A percentile compares a stretch with the other conserved stretches of the same genome.
These are phyloP conservation scores for Yarrowia deformans DNA, from an alignment of 805 yeast species.

Conservation along the genomic window DNA sequence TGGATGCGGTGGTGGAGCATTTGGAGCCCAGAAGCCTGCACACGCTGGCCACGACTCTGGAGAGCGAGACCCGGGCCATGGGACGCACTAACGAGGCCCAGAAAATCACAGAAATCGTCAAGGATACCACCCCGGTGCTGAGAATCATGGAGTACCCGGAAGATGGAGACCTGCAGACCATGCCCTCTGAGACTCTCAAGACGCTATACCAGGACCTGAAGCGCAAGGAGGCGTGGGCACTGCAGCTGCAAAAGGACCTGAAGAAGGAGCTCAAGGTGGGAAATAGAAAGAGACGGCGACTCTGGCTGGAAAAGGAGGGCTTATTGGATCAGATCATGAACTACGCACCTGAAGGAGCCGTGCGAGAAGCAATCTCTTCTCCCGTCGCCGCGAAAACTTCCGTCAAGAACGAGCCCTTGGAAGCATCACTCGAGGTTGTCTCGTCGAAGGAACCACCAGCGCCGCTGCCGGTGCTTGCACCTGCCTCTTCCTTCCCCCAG, in stretches of 20 bases:
- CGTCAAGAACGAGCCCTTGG: neutral
- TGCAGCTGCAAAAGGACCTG: constrained; percentile 46
- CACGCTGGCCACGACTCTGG: constrained; percentile 27
- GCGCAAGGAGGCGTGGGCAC: constrained; percentile 49
- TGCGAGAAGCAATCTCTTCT: neutral
- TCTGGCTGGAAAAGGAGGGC: constrained; percentile 51
- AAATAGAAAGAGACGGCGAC: constrained; percentile 41
- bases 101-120: constrained; percentile 12
- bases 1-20: constrained; percentile 32
- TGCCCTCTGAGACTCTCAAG: constrained; percentile 8
- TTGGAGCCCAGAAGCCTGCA: constrained; percentile 28
- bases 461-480: neutral
- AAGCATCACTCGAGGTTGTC: neutral
- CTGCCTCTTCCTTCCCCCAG: neutral
- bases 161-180: constrained; percentile 19
- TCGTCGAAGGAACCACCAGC: neutral
- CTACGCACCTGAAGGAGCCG: constrained; percentile 8
- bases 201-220: constrained; percentile 42
- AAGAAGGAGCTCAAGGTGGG: constrained; percentile 44
- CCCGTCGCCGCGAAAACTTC: neutral
- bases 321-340: constrained; percentile 45
- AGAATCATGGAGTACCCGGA: constrained; percentile 26
- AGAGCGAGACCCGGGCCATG: constrained; percentile 2
- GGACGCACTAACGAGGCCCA: constrained; percentile 21
- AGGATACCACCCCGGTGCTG: constrained; percentile 6